phyloP scores from a whole-genome alignment of 345 rosid species.

The Acer saccharum region DNA sequence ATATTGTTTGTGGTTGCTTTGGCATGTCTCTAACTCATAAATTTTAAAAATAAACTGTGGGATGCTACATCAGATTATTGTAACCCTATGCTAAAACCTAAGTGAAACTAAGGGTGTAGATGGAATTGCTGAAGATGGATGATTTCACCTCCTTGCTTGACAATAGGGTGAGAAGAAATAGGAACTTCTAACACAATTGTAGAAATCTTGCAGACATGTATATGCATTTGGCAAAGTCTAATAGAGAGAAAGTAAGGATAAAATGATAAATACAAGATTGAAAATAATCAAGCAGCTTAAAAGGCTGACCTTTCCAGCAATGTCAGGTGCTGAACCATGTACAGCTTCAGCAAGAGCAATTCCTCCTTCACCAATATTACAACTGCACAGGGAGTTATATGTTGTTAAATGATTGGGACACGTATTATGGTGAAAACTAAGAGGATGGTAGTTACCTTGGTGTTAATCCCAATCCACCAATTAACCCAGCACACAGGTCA shows the following conservation, averaged over 20 bases:
- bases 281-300: constrained; percentile 1
- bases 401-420: constrained; percentile 14
- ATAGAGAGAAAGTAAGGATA: neutral
- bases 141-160: neutral
- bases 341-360: constrained; percentile 99
- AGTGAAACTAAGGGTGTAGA: neutral
- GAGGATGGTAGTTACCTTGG: constrained; percentile 61
- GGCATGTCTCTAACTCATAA: neutral
- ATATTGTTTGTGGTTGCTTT: neutral
- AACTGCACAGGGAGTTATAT: constrained; percentile 48
- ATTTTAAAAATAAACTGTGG: neutral
- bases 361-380: constrained; percentile 96
- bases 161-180: neutral
- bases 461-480: constrained; percentile 97
- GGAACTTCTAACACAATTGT: neutral
- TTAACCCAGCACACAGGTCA: constrained; percentile 92
- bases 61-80: neutral
- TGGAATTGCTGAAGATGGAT: neutral
- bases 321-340: constrained; percentile 99
- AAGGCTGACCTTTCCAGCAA: constrained; percentile 90
- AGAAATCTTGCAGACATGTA: neutral
- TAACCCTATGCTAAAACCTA: neutral
- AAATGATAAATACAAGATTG: neutral
- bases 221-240: neutral
- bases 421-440: constrained; percentile 4